Percentiles rank a stretch among this genome's conserved stretches.
Evolutionary conservation across 1,139 yeast species (phyloP).

Genomic region (Magnusiomyces ingens): DNA sequence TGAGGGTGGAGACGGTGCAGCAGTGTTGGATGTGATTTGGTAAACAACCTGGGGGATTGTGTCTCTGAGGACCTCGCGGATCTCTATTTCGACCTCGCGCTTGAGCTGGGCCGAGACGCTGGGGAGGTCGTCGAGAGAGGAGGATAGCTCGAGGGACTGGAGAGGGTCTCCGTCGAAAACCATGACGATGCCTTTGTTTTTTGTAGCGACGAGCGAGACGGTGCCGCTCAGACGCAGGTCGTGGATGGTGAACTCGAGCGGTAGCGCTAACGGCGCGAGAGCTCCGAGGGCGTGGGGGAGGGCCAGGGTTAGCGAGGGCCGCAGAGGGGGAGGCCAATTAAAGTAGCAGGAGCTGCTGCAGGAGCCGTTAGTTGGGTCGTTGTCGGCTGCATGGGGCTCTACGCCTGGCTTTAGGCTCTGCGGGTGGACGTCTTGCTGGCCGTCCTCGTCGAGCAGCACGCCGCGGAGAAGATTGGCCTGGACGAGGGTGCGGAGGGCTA

Average conservation of each 20-base stretch:
- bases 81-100: conserved; percentile 60
- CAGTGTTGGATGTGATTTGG: conserved; percentile 46
- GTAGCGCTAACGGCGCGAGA: conserved; percentile 56
- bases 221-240: conserved; percentile 60
- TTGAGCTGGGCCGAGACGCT: conserved; percentile 66
- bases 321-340: no score
- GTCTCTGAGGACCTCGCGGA: conserved; percentile 66
- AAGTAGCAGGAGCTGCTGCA: no score
- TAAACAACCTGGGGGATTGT: conserved; percentile 71
- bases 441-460: neutral
- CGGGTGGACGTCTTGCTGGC: no score
- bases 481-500: conserved; percentile 61
- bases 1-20: no score
- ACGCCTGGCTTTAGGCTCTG: no score
- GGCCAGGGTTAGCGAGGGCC: conserved; percentile 35
- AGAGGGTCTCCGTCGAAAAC: conserved; percentile 73
- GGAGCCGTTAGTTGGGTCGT: no score
- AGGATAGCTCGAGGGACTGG: conserved; percentile 63
- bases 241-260: conserved; percentile 56
- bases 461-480: conserved; percentile 36
- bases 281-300: conserved; percentile 48
- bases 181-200: conserved; percentile 61
- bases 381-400: no score
- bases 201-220: conserved; percentile 62
- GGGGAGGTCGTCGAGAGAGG: conserved; percentile 69